Percentiles rank a stretch among this genome's conserved stretches.
Evolutionary conservation across 2,329 filamentous ascomycete genomes (phyloP).

Genomic region (Byssochlamys sp.): DNA sequence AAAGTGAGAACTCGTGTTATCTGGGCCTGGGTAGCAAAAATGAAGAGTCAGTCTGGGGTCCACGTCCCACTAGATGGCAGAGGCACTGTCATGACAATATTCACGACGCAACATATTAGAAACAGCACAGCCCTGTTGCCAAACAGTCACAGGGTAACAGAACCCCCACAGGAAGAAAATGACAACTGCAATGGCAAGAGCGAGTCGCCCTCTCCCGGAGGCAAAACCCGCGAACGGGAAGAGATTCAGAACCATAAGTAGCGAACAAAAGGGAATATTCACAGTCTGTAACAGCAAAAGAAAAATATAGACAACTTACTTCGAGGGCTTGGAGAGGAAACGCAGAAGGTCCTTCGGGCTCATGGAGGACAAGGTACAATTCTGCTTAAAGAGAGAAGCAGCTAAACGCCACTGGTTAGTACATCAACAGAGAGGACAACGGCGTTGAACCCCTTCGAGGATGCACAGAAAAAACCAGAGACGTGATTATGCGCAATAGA

Average conservation of each 20-base stretch:
- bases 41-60: not conserved
- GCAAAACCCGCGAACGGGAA: not conserved
- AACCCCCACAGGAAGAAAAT: not conserved
- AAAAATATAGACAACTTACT: slow-evolving; percentile 49
- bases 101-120: not conserved
- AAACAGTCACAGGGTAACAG: not conserved
- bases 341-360: slow-evolving; percentile 81
- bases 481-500: not conserved
- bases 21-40: slow-evolving; percentile 44
- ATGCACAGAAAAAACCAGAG: not conserved
- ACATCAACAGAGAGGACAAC: slow-evolving; percentile 18
- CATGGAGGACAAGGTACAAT: slow-evolving; percentile 57
- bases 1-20: slow-evolving; percentile 44
- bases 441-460: not conserved
- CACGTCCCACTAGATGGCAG: not conserved
- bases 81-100: not conserved
- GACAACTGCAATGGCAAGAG: not conserved
- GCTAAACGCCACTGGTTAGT: slow-evolving; percentile 23
- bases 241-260: not conserved
- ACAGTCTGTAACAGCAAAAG: slow-evolving; percentile 2
- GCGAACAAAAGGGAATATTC: slow-evolving; percentile 1
- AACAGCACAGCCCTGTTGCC: not conserved
- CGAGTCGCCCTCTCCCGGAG: not conserved
- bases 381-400: slow-evolving; percentile 23
- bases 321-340: slow-evolving; percentile 88